Conservation (phyloP, 768 basidiomycete genomes). For the Pulveroboletus sp. region DNA sequence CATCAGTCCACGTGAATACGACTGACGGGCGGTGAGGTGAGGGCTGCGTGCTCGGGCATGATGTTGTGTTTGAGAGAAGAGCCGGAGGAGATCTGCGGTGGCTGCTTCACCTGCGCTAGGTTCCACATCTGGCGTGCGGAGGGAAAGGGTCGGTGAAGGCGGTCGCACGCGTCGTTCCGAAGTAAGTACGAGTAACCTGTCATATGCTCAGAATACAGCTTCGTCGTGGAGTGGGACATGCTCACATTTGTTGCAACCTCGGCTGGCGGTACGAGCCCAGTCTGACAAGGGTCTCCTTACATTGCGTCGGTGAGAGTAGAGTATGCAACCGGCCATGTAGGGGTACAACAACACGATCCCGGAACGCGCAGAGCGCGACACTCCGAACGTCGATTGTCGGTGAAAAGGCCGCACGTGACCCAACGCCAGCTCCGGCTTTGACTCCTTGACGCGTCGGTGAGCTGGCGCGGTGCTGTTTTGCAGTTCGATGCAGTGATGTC, state of each 20-base stretch:
- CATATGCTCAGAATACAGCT: constrained; percentile 2
- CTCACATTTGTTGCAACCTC: constrained; percentile 79
- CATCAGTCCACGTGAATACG: constrained; percentile 26
- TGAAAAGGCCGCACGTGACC: constrained; percentile 29
- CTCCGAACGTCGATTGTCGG: constrained; percentile 77
- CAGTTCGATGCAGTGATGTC: constrained; percentile 64
- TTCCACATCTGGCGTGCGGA: constrained; percentile 47
- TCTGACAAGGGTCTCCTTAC: constrained; percentile 57
- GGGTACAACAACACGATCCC: constrained; percentile 76
- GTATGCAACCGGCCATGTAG: constrained; percentile 53
- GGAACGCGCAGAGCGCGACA: constrained; percentile 75
- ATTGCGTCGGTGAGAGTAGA: constrained; percentile 51
- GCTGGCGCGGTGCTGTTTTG: constrained; percentile 52
- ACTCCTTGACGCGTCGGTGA: constrained; percentile 50
- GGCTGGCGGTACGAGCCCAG: constrained; percentile 59
- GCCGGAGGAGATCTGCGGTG: constrained; percentile 61
- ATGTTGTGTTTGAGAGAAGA: constrained; percentile 54
- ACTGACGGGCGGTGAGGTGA: constrained; percentile 30
- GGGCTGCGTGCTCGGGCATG: constrained; percentile 25
- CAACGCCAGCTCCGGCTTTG: constrained; percentile 36
- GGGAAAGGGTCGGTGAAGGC: constrained; percentile 58
- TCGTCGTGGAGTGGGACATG: not conserved
- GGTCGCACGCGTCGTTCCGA: constrained; percentile 62
- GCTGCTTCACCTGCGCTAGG: constrained; percentile 67
- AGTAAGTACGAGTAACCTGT: constrained; percentile 71